Base-by-base conservation (phyloP, 2,329 filamentous ascomycete genomes). In the Cryphonectria parasitica region DNA sequence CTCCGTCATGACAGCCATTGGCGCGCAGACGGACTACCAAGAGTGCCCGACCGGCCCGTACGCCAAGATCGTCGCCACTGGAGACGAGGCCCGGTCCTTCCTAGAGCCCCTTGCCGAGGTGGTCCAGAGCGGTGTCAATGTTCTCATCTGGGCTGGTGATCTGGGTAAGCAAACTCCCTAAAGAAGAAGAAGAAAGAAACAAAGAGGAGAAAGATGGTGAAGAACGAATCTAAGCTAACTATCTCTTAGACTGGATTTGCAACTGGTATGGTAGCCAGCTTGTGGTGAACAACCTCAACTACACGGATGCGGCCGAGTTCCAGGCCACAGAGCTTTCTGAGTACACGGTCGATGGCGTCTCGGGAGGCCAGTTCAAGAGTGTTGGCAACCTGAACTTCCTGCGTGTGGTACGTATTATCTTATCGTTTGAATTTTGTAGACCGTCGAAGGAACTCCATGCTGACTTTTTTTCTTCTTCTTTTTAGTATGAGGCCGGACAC, bases 61-160 rank as follows among this genome's bases (percentile, higher is more conserved):
- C 66, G 69, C 77, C 4, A 81, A 81, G 45, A 84, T 85, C 58
- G 56, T 74, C 1, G 67, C 72, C 6, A 85, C 81, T 2, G 83
- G 83, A 25, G 84, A 85, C 70, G 76, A 22, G 25, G 75, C 81
- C 22, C 82, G 83, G 22, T 84, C 83, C 34, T 84, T 85, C 74
- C 77, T 86, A 19, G 73, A 78, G 2, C 79, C 79, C 0, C 77
- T 88, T 13, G 81, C 82, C 0, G 76, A 79, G 1, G 81, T 88
- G 2, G 82, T 87, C 25, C 78, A 83, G 72, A 82, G 81, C 10
- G 84, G 84, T 2, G 81, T 88, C 43, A 81, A 79, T 31, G 83
- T 85, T 0, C 74, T 88, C 2, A 78, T 88, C 60, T 89, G 85
- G 85, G 85, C 86, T 0, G 87, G 87, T 45, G 87, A 88, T 68